phyloP scores from a whole-genome alignment of 257 asterid species.

The Anisodus acutangulus region DNA sequence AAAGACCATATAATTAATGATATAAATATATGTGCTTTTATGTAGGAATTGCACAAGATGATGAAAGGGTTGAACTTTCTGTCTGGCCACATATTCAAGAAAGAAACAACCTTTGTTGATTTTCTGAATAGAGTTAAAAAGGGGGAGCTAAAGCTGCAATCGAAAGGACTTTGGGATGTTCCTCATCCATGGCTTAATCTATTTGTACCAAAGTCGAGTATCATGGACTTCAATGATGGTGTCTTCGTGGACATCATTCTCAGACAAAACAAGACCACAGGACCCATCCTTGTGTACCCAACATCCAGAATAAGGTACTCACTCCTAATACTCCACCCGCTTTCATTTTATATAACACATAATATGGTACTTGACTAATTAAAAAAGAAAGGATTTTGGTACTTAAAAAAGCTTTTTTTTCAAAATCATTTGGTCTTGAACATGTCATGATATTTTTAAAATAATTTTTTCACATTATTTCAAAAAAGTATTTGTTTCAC shows the following conservation, averaged over 20 bases:
- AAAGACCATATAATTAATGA: too few relatives aligned
- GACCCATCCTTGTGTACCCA: conserved; percentile 83
- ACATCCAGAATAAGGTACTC: conserved; percentile 48
- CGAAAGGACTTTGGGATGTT: conserved; percentile 46
- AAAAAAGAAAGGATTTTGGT: too few relatives aligned
- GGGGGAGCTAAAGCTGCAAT: conserved; percentile 48
- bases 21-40: too few relatives aligned
- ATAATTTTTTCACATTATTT: too few relatives aligned
- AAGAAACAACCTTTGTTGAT: conserved; percentile 47
- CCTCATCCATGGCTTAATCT: conserved; percentile 90
- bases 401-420: too few relatives aligned
- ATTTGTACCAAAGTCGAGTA: conserved; percentile 66
- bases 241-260: conserved; percentile 65
- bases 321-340: not conserved
- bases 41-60: conserved; percentile 51
- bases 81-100: conserved; percentile 49
- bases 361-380: too few relatives aligned
- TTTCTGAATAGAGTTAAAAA: conserved; percentile 61
- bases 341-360: too few relatives aligned
- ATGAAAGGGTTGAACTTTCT: conserved; percentile 40
- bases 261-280: conserved; percentile 47
- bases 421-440: too few relatives aligned
- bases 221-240: conserved; percentile 57
- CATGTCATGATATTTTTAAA: too few relatives aligned
- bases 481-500: too few relatives aligned